phyloP scores from a whole-genome alignment of 495 filamentous ascomycete genomes.

The Neurospora hispaniola region DNA sequence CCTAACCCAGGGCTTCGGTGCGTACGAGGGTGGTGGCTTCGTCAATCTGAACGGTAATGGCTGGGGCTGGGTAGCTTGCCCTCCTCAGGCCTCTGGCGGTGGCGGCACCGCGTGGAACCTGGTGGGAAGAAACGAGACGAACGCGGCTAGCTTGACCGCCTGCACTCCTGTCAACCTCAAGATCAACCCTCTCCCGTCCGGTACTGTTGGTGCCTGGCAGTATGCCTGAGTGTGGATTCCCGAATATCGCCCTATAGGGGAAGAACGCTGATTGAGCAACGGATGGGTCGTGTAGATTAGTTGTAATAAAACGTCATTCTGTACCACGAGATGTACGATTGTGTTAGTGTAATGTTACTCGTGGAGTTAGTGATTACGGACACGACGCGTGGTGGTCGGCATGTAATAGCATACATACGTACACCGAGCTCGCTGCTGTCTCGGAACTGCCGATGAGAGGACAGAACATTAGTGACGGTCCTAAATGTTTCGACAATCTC shows the following conservation, averaged over 20 bases:
- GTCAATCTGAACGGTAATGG: slow-evolving; percentile 26
- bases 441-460: neutral
- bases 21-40: slow-evolving; percentile 24
- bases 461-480: neutral
- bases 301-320: neutral
- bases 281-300: neutral
- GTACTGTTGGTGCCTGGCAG: slow-evolving; percentile 21
- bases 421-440: neutral
- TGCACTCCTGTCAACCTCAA: slow-evolving; percentile 21
- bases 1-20: slow-evolving; percentile 29
- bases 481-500: neutral
- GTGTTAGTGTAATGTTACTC: neutral
- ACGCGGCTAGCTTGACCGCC: slow-evolving; percentile 10
- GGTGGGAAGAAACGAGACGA: slow-evolving; percentile 22
- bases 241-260: neutral
- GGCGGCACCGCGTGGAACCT: slow-evolving; percentile 19
- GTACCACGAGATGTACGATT: neutral
- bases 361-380: neutral
- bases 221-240: slow-evolving; percentile 14
- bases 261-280: neutral
- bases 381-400: neutral
- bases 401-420: neutral
- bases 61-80: slow-evolving; percentile 28
- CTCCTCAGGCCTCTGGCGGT: slow-evolving; percentile 15
- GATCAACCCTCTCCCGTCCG: slow-evolving; percentile 13